phyloP scores from a whole-genome alignment of 169 alveolate species.

The Plasmodium malariae region DNA sequence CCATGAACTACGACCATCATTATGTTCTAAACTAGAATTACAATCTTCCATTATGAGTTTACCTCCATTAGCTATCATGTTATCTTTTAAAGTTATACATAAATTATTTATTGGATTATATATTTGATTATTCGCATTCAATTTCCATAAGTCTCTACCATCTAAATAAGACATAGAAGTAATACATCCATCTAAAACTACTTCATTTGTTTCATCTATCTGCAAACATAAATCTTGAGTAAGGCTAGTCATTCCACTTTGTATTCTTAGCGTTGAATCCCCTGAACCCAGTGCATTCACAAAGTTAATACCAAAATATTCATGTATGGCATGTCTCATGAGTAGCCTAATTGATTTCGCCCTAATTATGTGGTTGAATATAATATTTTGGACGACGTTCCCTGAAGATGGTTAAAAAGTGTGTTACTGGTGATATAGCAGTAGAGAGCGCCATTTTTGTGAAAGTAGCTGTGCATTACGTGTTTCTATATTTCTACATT shows the following conservation, averaged over 20 bases:
- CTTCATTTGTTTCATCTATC: conserved; percentile 83
- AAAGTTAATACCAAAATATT: conserved; percentile 90
- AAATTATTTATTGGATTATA: conserved; percentile 75
- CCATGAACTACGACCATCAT: conserved; percentile 88
- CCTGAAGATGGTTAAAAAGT: too few relatives aligned
- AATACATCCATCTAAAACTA: conserved; percentile 84
- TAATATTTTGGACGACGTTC: conserved; percentile 80
- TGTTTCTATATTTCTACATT: too few relatives aligned
- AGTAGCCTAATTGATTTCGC: conserved; percentile 84
- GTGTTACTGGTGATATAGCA: too few relatives aligned
- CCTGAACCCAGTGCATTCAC: conserved; percentile 86
- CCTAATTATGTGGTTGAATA: conserved; percentile 82
- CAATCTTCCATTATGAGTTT: conserved; percentile 63
- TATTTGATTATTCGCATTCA: conserved; percentile 79
- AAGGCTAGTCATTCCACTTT: conserved; percentile 90
- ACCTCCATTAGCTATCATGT: conserved; percentile 88
- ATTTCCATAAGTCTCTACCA: conserved; percentile 84
- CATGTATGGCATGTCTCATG: conserved; percentile 88
- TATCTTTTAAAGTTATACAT: conserved; percentile 87
- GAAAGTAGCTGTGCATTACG: too few relatives aligned
- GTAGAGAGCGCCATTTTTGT: too few relatives aligned
- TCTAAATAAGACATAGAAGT: conserved; percentile 82
- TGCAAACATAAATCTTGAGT: conserved; percentile 85
- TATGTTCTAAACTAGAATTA: conserved; percentile 70
- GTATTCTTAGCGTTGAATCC: conserved; percentile 90